phyloP scores from a whole-genome alignment of 371 early-diverging fungal species.

The Mucor mucedo region DNA sequence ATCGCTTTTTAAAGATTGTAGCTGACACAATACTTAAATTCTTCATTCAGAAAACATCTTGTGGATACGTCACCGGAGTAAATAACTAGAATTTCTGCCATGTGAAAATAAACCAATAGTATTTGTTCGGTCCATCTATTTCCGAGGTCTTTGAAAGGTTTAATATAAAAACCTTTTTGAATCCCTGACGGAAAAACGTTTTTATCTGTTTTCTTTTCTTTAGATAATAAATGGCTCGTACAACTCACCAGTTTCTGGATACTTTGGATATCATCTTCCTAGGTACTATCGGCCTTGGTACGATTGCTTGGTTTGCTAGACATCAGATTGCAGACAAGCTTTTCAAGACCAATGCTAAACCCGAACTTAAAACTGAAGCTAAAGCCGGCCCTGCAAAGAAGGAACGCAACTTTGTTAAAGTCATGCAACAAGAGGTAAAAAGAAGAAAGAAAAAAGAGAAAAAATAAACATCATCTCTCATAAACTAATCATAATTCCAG shows the following conservation, averaged over 20 bases:
- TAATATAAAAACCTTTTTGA: neutral
- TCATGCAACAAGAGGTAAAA: conserved; percentile 65
- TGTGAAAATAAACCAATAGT: neutral
- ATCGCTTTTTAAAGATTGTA: no score
- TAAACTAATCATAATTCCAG: conserved; percentile 25
- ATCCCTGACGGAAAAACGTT: neutral
- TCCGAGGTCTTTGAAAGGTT: neutral
- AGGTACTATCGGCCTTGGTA: conserved; percentile 55
- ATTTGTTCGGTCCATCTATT: neutral
- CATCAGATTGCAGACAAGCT: conserved; percentile 36
- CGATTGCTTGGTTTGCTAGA: conserved; percentile 53
- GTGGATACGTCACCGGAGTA: neutral
- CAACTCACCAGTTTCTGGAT: conserved; percentile 35
- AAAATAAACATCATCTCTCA: neutral
- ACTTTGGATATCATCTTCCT: conserved; percentile 55
- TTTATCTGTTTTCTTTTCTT: neutral
- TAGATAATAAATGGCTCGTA: neutral
- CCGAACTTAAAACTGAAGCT: conserved; percentile 21
- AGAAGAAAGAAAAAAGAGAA: neutral
- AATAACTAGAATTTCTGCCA: neutral
- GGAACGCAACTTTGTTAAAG: conserved; percentile 67
- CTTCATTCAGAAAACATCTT: no score
- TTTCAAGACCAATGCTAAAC: conserved; percentile 24
- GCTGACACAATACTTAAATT: neutral
- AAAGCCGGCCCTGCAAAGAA: conserved; percentile 23